phyloP scores from a whole-genome alignment of 2,329 filamentous ascomycete genomes.

The Alternaria tenuissima region DNA sequence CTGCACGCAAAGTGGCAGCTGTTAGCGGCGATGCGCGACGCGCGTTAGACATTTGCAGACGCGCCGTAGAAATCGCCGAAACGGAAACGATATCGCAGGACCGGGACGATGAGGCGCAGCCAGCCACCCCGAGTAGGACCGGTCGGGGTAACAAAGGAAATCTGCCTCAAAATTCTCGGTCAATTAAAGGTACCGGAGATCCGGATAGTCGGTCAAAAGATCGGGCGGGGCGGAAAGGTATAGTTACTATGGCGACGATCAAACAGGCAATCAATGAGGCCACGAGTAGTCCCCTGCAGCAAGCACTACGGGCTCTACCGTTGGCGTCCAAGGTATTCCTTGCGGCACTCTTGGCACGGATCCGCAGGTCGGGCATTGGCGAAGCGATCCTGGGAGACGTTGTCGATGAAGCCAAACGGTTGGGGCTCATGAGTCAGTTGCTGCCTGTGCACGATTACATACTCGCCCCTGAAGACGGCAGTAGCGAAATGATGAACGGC shows the following conservation, averaged over 20 bases:
- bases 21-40: slow-evolving; percentile 93
- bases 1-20: slow-evolving; percentile 93
- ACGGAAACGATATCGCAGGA: slow-evolving; percentile 61
- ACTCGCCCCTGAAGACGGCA: slow-evolving; percentile 52
- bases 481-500: slow-evolving; percentile 15
- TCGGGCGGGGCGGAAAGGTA: slow-evolving; percentile 51
- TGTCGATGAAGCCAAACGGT: slow-evolving; percentile 80
- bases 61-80: slow-evolving; percentile 94
- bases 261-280: slow-evolving; percentile 95
- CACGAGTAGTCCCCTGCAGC: slow-evolving; percentile 89
- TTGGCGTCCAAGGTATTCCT: slow-evolving; percentile 86
- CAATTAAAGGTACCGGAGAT: slow-evolving; percentile 31
- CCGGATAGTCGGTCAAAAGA: slow-evolving; percentile 33
- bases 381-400: slow-evolving; percentile 92
- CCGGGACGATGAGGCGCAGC: slow-evolving; percentile 51
- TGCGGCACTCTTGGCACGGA: slow-evolving; percentile 78
- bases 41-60: slow-evolving; percentile 91
- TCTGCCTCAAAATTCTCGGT: slow-evolving; percentile 24
- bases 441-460: slow-evolving; percentile 70
- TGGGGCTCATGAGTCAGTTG: slow-evolving; percentile 68
- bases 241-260: slow-evolving; percentile 91
- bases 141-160: slow-evolving; percentile 49
- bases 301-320: slow-evolving; percentile 83
- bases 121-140: slow-evolving; percentile 70
- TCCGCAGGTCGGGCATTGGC: slow-evolving; percentile 81